These are phyloP conservation scores for Suillus lakei DNA, from an alignment of 768 basidiomycete species.

Conservation along the genomic window DNA sequence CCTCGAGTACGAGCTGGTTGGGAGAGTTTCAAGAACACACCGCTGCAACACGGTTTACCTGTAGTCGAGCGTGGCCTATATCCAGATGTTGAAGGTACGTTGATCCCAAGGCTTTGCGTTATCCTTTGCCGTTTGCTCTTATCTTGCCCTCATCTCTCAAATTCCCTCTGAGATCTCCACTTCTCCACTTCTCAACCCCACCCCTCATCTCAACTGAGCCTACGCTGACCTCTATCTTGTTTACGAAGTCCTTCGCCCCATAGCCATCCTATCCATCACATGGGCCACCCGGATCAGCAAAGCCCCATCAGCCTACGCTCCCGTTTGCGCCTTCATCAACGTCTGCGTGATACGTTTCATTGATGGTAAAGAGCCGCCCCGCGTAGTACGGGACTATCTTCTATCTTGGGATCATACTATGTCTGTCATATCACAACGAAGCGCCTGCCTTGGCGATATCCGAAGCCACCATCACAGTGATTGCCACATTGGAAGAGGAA, in stretches of 20 bases:
- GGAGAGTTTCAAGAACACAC: too few relatives aligned
- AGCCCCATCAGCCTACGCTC: too few relatives aligned
- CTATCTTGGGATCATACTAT: conserved; percentile 24
- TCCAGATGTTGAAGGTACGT: conserved; percentile 92
- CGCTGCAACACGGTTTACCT: conserved; percentile 86
- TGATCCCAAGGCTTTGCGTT: not conserved
- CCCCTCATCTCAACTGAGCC: not conserved
- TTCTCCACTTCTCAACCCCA: not conserved
- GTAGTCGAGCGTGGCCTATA: conserved; percentile 89
- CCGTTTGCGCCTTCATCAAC: too few relatives aligned
- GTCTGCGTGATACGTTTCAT: conserved; percentile 88
- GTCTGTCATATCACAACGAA: not conserved
- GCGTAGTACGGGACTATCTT: conserved; percentile 20
- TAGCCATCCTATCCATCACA: conserved; percentile 91
- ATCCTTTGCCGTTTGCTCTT: not conserved
- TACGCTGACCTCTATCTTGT: conserved; percentile 2
- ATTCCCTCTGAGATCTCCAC: not conserved
- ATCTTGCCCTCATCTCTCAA: too few relatives aligned
- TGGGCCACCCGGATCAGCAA: conserved; percentile 86
- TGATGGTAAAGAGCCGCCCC: conserved; percentile 87
- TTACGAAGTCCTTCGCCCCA: conserved; percentile 79
- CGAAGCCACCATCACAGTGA: too few relatives aligned
- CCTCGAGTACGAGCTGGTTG: too few relatives aligned
- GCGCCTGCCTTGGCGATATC: not conserved
- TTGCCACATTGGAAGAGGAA: too few relatives aligned